Percentiles rank a stretch among this genome's conserved stretches.
Evolutionary conservation across 305 asterid species (phyloP).

Genomic region (Lippia alba): DNA sequence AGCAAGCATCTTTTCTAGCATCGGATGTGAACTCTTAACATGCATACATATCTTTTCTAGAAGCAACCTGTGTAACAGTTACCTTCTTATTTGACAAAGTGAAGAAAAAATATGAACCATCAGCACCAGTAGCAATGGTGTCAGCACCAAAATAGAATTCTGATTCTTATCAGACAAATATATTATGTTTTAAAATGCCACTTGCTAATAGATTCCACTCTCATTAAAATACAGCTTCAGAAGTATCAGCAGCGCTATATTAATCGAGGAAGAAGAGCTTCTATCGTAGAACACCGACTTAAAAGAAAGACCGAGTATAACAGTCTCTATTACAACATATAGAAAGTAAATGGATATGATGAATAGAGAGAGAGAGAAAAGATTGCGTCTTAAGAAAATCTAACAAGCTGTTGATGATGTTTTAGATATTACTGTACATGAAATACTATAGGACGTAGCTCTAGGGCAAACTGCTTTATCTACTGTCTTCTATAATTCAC

Average conservation of each 20-base stretch:
- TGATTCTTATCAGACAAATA: no score
- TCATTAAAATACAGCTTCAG: neutral
- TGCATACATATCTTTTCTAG: neutral
- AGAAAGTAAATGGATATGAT: neutral
- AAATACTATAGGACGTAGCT: conserved; percentile 3
- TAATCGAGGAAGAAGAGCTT: conserved; percentile 1
- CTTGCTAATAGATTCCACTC: neutral
- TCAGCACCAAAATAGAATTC: neutral
- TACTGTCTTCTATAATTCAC: conserved; percentile 6
- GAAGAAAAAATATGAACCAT: conserved; percentile 19
- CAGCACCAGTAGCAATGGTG: neutral
- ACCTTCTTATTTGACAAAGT: neutral
- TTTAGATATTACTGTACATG: neutral
- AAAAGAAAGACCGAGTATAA: neutral
- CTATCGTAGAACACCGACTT: conserved; percentile 4
- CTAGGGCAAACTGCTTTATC: neutral
- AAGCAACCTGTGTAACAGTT: no score
- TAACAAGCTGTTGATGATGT: neutral
- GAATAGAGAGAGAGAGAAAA: neutral
- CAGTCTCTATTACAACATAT: neutral
- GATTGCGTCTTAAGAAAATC: neutral
- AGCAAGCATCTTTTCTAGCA: neutral
- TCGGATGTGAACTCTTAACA: neutral
- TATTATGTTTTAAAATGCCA: neutral
- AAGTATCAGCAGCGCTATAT: conserved; percentile 1